phyloP scores from a whole-genome alignment of 2,329 filamentous ascomycete species.

The Atkinsonella hypoxylon region DNA sequence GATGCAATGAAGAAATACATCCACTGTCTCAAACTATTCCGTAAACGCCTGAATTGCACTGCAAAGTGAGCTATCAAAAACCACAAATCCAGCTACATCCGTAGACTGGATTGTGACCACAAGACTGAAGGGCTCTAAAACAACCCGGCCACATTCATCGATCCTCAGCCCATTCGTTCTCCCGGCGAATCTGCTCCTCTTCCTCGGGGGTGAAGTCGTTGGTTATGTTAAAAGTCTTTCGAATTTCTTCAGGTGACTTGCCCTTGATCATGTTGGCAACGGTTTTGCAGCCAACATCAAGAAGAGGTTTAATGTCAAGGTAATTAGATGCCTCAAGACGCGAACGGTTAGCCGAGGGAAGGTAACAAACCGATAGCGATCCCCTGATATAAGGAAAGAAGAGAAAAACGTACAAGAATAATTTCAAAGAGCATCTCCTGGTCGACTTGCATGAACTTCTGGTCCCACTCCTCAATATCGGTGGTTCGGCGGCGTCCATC shows the following conservation, averaged over 20 bases:
- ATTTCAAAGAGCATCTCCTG: conserved; percentile 99
- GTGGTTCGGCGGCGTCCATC: conserved; percentile 97
- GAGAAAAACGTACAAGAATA: conserved; percentile 59
- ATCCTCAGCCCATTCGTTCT: conserved; percentile 89
- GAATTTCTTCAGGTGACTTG: conserved; percentile 97
- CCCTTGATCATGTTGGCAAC: conserved; percentile 99
- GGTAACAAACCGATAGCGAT: too few species aligned
- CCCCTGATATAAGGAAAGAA: background rate
- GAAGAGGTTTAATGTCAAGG: conserved; percentile 94
- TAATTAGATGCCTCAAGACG: conserved; percentile 79
- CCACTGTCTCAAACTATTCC: conserved; percentile 6
- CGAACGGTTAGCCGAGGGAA: background rate
- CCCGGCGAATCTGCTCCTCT: conserved; percentile 90
- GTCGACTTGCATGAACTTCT: conserved; percentile 99
- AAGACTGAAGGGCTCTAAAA: background rate
- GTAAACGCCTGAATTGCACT: conserved; percentile 12
- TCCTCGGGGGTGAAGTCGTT: conserved; percentile 99
- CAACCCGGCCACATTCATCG: conserved; percentile 33
- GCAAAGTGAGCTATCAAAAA: background rate
- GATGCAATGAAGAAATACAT: conserved; percentile 5
- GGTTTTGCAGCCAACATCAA: conserved; percentile 92
- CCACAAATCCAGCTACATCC: background rate
- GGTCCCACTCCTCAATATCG: conserved; percentile 98
- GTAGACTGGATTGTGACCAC: background rate
- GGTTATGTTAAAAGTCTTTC: conserved; percentile 99